Percentiles rank a stretch among this genome's conserved stretches.
Evolutionary conservation across 2,329 filamentous ascomycete species (phyloP).

Genomic region (Blastomyces percursus): DNA sequence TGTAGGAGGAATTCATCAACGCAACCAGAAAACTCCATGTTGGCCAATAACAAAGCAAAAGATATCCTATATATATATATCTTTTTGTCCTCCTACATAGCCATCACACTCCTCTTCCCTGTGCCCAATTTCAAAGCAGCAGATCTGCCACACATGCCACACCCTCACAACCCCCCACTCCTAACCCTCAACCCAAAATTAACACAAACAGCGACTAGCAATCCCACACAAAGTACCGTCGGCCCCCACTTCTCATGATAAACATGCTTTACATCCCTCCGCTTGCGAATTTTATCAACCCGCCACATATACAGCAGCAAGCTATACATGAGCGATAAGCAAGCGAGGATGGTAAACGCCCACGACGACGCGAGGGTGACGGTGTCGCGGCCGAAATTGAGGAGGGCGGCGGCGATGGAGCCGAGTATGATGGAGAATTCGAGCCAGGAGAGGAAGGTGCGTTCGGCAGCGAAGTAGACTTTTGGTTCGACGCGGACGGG

Average conservation of each 20-base stretch:
- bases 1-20: background rate
- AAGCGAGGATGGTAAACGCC: conserved; percentile 71
- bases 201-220: conserved; percentile 62
- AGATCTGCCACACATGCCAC: background rate
- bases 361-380: conserved; percentile 59
- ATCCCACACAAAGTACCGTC: conserved; percentile 58
- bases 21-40: background rate
- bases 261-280: conserved; percentile 59
- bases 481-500: conserved; percentile 94
- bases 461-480: conserved; percentile 91
- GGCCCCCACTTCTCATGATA: conserved; percentile 91
- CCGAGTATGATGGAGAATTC: conserved; percentile 94
- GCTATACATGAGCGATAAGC: conserved; percentile 68
- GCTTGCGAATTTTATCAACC: conserved; percentile 69
- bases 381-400: conserved; percentile 60
- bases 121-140: background rate
- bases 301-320: conserved; percentile 80
- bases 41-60: background rate
- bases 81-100: background rate
- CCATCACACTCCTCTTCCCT: conserved; percentile 7
- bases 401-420: conserved; percentile 69
- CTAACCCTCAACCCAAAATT: conserved; percentile 74
- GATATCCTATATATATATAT: background rate
- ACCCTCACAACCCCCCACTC: conserved; percentile 34
- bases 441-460: conserved; percentile 94